A percentile compares a stretch with the other conserved stretches of the same genome.
These are phyloP conservation scores for Dryas alaskensis DNA, from an alignment of 306 rosid genomes.

Conservation along the genomic window DNA sequence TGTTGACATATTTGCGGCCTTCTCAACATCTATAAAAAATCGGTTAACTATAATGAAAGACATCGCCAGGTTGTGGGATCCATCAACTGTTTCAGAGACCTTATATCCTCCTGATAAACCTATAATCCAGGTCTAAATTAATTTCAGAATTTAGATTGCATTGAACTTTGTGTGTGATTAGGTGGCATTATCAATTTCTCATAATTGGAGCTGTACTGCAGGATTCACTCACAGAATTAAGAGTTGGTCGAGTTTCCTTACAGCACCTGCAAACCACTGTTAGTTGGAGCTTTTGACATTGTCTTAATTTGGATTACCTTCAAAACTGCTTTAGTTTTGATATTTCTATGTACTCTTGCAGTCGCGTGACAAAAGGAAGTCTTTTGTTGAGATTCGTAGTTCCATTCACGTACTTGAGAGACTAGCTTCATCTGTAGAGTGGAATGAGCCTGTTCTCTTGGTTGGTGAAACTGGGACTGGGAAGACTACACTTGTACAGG, in stretches of 20 bases:
- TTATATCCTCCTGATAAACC: conserved; percentile 73
- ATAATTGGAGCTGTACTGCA: conserved; percentile 42
- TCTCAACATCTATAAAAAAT: conserved; percentile 54
- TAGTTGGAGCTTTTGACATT: conserved; percentile 34
- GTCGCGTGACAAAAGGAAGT: conserved; percentile 35
- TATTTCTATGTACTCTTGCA: conserved; percentile 38
- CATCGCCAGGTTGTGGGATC: conserved; percentile 66
- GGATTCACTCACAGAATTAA: conserved; percentile 51
- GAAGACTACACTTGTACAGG: conserved; percentile 92
- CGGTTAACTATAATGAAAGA: conserved; percentile 68
- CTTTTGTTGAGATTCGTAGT: conserved; percentile 75
- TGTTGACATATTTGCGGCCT: conserved; percentile 81
- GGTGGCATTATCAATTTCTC: conserved; percentile 30
- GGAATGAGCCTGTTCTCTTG: conserved; percentile 87
- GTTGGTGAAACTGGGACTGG: conserved; percentile 99
- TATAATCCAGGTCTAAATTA: conserved; percentile 55
- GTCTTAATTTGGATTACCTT: neutral
- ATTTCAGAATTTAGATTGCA: conserved; percentile 12
- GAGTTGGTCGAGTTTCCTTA: conserved; percentile 74
- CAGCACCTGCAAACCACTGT: conserved; percentile 45
- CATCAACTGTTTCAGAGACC: conserved; percentile 48
- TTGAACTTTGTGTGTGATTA: conserved; percentile 5
- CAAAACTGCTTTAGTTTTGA: conserved; percentile 19
- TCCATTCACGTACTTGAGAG: conserved; percentile 75
- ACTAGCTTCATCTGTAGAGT: conserved; percentile 77